Evolutionary conservation across 345 rosid species (phyloP).

Genomic region (Brassica nigra): DNA sequence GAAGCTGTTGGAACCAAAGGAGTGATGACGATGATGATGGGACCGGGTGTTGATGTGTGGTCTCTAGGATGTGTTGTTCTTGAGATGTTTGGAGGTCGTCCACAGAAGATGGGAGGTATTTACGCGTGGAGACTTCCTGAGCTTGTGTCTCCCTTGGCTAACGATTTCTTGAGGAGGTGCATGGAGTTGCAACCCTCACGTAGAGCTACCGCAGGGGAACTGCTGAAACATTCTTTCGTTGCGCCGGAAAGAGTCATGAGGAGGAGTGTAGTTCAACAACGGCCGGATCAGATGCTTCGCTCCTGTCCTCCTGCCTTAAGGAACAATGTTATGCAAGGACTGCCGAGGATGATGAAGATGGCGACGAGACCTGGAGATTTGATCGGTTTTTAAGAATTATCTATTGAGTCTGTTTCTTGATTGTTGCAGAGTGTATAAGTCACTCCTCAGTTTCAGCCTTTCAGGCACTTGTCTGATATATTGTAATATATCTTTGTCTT

Average conservation of each 20-base stretch:
- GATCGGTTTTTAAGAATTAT: background rate
- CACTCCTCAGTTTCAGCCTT: background rate
- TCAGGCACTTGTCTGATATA: background rate
- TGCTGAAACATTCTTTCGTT: slow-evolving; percentile 18
- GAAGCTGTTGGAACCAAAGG: background rate
- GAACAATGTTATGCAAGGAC: background rate
- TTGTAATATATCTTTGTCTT: background rate
- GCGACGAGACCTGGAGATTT: background rate
- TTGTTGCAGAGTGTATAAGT: background rate
- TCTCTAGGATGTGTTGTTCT: slow-evolving; percentile 24
- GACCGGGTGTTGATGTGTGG: slow-evolving; percentile 23
- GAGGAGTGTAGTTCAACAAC: background rate
- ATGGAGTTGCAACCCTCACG: background rate
- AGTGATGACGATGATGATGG: background rate
- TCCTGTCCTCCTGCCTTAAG: background rate
- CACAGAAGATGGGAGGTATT: background rate
- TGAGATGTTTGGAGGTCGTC: slow-evolving; percentile 24
- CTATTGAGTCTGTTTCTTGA: background rate
- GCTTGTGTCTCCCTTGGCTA: background rate
- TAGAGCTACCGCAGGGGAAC: slow-evolving; percentile 11
- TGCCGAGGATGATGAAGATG: background rate
- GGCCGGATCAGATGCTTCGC: background rate
- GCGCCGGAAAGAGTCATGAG: background rate
- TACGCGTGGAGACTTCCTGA: slow-evolving; percentile 2
- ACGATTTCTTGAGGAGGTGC: slow-evolving; percentile 14